Percentiles rank a stretch among this genome's conserved stretches.
Evolutionary conservation across 768 basidiomycete genomes (phyloP).

Genomic region (Podaxis sp.): DNA sequence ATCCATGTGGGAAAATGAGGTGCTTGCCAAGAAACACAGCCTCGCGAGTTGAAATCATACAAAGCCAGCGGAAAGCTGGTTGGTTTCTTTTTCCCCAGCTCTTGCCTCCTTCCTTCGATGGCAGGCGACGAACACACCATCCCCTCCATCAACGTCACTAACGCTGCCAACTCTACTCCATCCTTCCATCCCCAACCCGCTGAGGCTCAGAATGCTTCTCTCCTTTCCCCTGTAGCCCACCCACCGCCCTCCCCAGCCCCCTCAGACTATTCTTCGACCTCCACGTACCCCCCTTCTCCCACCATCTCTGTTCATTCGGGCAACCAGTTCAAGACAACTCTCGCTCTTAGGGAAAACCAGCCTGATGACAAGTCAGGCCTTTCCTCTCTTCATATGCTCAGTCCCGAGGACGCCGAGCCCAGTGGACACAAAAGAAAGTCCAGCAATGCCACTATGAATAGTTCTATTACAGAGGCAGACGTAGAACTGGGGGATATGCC

Average conservation of each 20-base stretch:
- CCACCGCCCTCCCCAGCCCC: conserved; percentile 18
- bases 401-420: conserved; percentile 27
- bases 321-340: conserved; percentile 52
- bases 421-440: conserved; percentile 48
- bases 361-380: conserved; percentile 57
- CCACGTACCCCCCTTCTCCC: conserved; percentile 64
- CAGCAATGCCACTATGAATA: conserved; percentile 56
- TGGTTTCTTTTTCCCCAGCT: background rate
- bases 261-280: conserved; percentile 26
- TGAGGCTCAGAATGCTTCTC: conserved; percentile 13
- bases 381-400: conserved; percentile 50
- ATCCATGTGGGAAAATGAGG: background rate
- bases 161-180: conserved; percentile 16
- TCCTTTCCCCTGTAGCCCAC: conserved; percentile 18
- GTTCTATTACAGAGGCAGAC: conserved; percentile 47
- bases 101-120: conserved; percentile 17
- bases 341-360: conserved; percentile 65
- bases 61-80: no score
- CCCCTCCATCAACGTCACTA: conserved; percentile 33
- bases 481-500: conserved; percentile 37
- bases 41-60: background rate
- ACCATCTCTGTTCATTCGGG: conserved; percentile 69
- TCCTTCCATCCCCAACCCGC: conserved; percentile 10
- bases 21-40: background rate
- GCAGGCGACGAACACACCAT: conserved; percentile 19